A percentile compares a stretch with the other conserved stretches of the same genome.
Evolutionary conservation across 2,329 filamentous ascomycete genomes (phyloP).

Genomic region (Neofusicoccum sp.): DNA sequence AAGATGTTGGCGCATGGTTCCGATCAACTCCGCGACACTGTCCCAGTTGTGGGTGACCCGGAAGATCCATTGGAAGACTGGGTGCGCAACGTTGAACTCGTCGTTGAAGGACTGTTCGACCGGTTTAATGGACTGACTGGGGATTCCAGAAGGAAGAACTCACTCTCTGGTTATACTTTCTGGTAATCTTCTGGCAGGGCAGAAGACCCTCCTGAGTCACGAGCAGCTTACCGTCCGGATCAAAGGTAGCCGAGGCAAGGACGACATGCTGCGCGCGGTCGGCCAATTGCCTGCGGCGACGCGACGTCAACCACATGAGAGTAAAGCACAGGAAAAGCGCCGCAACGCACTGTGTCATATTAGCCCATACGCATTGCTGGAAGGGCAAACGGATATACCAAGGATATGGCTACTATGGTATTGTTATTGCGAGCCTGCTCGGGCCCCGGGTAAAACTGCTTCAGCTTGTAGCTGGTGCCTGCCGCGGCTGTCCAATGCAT

Average conservation of each 20-base stretch:
- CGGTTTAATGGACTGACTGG: background rate
- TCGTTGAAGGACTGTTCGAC: constrained; percentile 61
- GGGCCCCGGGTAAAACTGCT: constrained; percentile 42
- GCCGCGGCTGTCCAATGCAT: constrained; percentile 84
- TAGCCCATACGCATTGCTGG: background rate
- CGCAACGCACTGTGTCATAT: constrained; percentile 35
- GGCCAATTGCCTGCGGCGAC: constrained; percentile 36
- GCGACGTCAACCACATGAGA: constrained; percentile 38
- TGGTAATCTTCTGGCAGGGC: constrained; percentile 74
- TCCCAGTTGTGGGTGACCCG: constrained; percentile 76
- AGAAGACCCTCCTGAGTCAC: constrained; percentile 68
- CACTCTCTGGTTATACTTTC: constrained; percentile 39
- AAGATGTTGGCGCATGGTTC: constrained; percentile 72
- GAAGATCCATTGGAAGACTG: constrained; percentile 85
- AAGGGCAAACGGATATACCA: constrained; percentile 52
- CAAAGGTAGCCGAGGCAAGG: constrained; percentile 63
- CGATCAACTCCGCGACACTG: constrained; percentile 65
- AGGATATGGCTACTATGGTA: constrained; percentile 69
- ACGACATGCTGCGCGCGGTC: constrained; percentile 54
- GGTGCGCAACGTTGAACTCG: constrained; percentile 71
- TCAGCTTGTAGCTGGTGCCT: constrained; percentile 66
- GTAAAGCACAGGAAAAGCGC: constrained; percentile 34
- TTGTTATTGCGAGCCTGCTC: constrained; percentile 57
- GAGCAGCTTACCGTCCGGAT: constrained; percentile 63
- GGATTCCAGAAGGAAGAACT: background rate